Conservation (phyloP, 192 early-diverging fungal species). For the Gonapodya prolifera region DNA sequence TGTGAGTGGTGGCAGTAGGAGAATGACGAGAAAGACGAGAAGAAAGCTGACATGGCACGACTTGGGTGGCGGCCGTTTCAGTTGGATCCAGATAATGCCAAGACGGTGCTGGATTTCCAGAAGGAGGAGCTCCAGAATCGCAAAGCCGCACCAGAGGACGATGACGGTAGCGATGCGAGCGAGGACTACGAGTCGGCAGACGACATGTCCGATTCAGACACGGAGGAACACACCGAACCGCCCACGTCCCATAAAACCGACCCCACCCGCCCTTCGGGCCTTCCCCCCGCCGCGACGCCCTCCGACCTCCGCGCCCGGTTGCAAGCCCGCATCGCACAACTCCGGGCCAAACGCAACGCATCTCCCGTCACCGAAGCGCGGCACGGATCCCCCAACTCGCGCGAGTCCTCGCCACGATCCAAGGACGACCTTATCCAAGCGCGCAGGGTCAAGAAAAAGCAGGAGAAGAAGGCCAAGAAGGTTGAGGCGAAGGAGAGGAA, state of each 20-base stretch:
- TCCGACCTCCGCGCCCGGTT: slow-evolving; percentile 44
- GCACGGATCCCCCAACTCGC: neutral
- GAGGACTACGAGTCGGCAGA: too few species aligned
- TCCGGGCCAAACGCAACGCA: slow-evolving; percentile 52
- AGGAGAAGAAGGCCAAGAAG: too few species aligned
- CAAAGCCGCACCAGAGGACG: slow-evolving; percentile 19
- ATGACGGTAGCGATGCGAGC: too few species aligned
- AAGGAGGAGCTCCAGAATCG: slow-evolving; percentile 33
- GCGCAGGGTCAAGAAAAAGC: slow-evolving; percentile 30
- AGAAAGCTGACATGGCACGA: slow-evolving; percentile 2
- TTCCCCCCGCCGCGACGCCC: neutral
- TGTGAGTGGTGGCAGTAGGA: slow-evolving; percentile 27
- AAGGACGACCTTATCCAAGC: too few species aligned
- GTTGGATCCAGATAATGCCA: slow-evolving; percentile 70
- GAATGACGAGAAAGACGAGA: too few species aligned
- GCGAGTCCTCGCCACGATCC: too few species aligned
- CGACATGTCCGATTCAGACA: slow-evolving; percentile 23
- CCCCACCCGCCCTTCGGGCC: too few species aligned
- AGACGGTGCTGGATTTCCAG: slow-evolving; percentile 57
- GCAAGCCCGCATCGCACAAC: slow-evolving; percentile 41
- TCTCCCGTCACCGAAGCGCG: slow-evolving; percentile 27
- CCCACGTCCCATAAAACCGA: neutral
- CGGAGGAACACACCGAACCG: slow-evolving; percentile 18
- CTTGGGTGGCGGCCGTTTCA: slow-evolving; percentile 22
- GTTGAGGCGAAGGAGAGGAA: too few species aligned